Evolutionary conservation across 2,329 filamentous ascomycete genomes (phyloP).

Genomic region (Pseudogymnoascus sp.): DNA sequence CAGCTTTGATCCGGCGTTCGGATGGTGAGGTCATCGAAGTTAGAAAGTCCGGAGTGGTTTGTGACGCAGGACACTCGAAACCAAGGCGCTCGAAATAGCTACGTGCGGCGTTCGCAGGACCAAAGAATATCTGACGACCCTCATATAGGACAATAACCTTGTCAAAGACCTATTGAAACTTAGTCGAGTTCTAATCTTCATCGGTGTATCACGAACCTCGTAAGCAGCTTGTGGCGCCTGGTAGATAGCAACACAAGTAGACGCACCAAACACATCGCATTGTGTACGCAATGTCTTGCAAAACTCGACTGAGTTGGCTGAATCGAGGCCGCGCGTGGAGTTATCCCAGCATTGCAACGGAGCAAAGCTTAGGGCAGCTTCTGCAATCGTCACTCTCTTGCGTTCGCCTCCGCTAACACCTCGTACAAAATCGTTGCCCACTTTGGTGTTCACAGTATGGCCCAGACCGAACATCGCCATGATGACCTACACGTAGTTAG

Average conservation of each 20-base stretch:
- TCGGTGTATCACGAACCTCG: constrained; percentile 66
- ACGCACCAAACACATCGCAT: constrained; percentile 55
- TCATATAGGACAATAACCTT: constrained; percentile 64
- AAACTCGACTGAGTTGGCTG: constrained; percentile 56
- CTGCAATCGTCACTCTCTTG: constrained; percentile 56
- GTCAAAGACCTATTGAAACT: constrained; percentile 61
- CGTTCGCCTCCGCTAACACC: constrained; percentile 57
- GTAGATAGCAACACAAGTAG: constrained; percentile 60
- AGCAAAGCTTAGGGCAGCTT: constrained; percentile 32
- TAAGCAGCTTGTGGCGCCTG: constrained; percentile 67
- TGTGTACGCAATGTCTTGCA: constrained; percentile 55
- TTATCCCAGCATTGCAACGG: constrained; percentile 62
- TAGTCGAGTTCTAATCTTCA: constrained; percentile 65
- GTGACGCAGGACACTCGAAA: constrained; percentile 55
- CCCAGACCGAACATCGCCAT: constrained; percentile 72
- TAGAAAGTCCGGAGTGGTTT: constrained; percentile 60
- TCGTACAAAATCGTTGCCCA: constrained; percentile 53
- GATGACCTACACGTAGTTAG: constrained; percentile 31
- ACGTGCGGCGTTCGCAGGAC: constrained; percentile 50
- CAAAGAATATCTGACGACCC: constrained; percentile 61
- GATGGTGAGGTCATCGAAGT: constrained; percentile 61
- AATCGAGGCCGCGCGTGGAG: constrained; percentile 58
- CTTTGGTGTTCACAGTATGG: constrained; percentile 50
- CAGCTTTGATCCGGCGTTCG: constrained; percentile 55
- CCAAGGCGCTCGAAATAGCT: constrained; percentile 61